Evolutionary conservation across 352 stramenopile species (phyloP).

Genomic region (Pythium grandisporangium): DNA sequence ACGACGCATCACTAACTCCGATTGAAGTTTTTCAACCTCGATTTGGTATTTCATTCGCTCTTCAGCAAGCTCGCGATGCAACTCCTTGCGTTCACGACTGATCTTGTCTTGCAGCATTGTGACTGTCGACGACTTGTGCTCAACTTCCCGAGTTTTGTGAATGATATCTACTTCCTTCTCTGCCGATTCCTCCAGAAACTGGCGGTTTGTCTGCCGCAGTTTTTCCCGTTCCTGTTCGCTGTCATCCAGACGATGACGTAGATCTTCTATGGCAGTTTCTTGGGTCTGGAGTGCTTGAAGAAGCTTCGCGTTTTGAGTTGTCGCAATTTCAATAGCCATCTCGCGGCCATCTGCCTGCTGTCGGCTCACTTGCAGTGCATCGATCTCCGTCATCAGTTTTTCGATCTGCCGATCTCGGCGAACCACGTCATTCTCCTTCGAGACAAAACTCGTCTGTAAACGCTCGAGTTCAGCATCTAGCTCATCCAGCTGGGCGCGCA

Average conservation of each 20-base stretch:
- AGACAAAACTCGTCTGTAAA: constrained; percentile 40
- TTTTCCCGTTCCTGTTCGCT: constrained; percentile 27
- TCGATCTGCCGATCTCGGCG: constrained; percentile 44
- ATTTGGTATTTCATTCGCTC: constrained; percentile 40
- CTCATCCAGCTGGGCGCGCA: constrained; percentile 57
- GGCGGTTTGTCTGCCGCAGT: constrained; percentile 19
- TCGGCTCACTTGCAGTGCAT: constrained; percentile 32
- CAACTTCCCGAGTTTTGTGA: constrained; percentile 30
- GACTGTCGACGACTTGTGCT: constrained; percentile 24
- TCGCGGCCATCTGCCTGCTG: constrained; percentile 52
- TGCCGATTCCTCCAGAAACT: constrained; percentile 15
- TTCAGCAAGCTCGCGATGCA: constrained; percentile 35
- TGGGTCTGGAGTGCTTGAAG: constrained; percentile 51
- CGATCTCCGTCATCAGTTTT: constrained; percentile 41
- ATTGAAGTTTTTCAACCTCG: constrained; percentile 55
- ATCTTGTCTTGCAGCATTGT: constrained; percentile 39
- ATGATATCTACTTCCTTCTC: constrained; percentile 39
- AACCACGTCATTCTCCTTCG: constrained; percentile 51
- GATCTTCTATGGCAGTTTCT: constrained; percentile 24
- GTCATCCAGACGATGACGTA: constrained; percentile 12
- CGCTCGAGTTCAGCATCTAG: constrained; percentile 49
- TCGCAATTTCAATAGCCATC: constrained; percentile 65
- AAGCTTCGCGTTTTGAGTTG: constrained; percentile 62
- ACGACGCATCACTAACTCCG: constrained; percentile 55
- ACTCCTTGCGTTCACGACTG: constrained; percentile 26